Evolutionary conservation across 2,329 filamentous ascomycete genomes (phyloP).

Genomic region (Rasamsonia emersonii): DNA sequence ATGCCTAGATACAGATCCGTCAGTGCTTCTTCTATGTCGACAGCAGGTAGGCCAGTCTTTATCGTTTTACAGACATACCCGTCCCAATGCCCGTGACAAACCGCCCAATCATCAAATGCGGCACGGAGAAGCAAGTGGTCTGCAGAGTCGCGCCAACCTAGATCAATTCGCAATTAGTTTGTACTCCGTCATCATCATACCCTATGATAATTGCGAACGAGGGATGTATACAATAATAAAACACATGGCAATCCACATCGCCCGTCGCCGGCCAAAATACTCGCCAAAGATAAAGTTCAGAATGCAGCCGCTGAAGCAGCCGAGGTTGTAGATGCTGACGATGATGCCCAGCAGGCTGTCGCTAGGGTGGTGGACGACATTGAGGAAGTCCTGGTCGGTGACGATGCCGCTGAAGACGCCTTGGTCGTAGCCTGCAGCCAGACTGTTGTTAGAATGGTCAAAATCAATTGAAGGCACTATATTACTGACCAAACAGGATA

Average conservation of each 20-base stretch:
- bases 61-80: no score
- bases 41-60: no score
- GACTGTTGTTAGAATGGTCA: not conserved
- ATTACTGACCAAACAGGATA: conserved; percentile 5
- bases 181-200: no score
- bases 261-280: conserved; percentile 22
- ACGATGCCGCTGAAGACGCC: conserved; percentile 43
- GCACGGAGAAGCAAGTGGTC: no score
- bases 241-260: conserved; percentile 27
- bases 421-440: conserved; percentile 38
- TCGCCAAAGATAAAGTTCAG: conserved; percentile 24
- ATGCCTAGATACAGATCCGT: no score
- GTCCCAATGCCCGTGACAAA: no score
- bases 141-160: no score
- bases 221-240: conserved; percentile 23
- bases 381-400: conserved; percentile 37
- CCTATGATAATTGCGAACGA: no score
- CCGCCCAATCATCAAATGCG: no score
- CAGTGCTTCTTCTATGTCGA: no score
- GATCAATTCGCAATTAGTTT: no score
- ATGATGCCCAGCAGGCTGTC: conserved; percentile 34
- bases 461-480: no score
- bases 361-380: conserved; percentile 29
- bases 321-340: conserved; percentile 37
- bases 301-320: conserved; percentile 31